phyloP scores from a whole-genome alignment of 1,284 basidiomycete species.

The Puccinia novopanici region DNA sequence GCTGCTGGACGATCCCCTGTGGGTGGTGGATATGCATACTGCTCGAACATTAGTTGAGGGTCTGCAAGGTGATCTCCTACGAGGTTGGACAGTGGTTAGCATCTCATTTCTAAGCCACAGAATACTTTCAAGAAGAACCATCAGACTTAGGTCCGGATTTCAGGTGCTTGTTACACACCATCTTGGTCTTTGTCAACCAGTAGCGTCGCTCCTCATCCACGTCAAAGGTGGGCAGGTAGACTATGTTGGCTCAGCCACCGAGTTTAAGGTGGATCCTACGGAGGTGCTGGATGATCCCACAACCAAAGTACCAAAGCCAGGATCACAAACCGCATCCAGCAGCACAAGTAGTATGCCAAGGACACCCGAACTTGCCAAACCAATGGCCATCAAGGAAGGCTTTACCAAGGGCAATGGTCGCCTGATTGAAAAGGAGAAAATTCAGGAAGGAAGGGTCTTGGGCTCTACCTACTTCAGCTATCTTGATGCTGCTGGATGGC shows the following conservation, averaged over 20 bases:
- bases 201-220: constrained; percentile 38
- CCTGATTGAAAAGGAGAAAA: constrained; percentile 67
- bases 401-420: constrained; percentile 16
- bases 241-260: constrained; percentile 33
- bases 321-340: constrained; percentile 19
- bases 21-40: constrained; percentile 43
- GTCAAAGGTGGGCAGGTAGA: constrained; percentile 28
- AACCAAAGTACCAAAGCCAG: neutral
- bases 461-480: constrained; percentile 66
- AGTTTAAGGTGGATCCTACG: constrained; percentile 7
- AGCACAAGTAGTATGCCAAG: neutral
- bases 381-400: neutral
- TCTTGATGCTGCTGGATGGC: constrained; percentile 67
- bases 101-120: too few species aligned
- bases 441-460: constrained; percentile 69
- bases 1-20: constrained; percentile 42
- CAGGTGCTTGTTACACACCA: constrained; percentile 50
- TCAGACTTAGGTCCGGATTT: neutral
- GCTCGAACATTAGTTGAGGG: constrained; percentile 39
- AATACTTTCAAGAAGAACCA: neutral
- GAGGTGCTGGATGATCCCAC: constrained; percentile 27
- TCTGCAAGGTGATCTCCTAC: constrained; percentile 32
- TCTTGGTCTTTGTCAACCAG: constrained; percentile 41
- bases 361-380: neutral
- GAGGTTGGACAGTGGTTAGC: constrained; percentile 48